A percentile compares a stretch with the other conserved stretches of the same genome.
phyloP scores from a whole-genome alignment of 371 early-diverging fungal species.

The Phascolomyces articulosus region DNA sequence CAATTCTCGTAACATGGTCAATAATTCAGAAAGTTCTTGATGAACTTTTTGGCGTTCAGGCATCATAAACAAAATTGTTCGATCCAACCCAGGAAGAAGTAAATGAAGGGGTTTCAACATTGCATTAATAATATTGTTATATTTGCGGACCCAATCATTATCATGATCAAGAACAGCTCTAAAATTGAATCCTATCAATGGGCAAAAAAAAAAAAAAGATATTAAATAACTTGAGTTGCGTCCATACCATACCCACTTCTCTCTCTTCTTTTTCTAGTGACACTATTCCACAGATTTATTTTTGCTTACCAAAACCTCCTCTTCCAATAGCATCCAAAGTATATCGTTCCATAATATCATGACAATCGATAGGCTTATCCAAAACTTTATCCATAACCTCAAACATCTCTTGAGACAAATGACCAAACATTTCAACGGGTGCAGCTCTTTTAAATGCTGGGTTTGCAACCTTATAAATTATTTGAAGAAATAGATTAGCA shows the following conservation, averaged over 20 bases:
- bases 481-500: neutral
- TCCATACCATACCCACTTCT: too few species aligned
- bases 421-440: conserved; percentile 35
- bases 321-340: conserved; percentile 42
- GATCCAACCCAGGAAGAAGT: conserved; percentile 26
- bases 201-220: too few species aligned
- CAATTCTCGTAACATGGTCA: conserved; percentile 36
- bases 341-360: conserved; percentile 22
- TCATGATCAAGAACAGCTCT: conserved; percentile 12
- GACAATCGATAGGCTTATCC: conserved; percentile 14
- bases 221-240: too few species aligned
- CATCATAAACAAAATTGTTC: conserved; percentile 16
- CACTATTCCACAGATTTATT: too few species aligned
- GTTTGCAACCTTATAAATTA: conserved; percentile 24
- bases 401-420: conserved; percentile 22
- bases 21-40: conserved; percentile 31
- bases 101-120: conserved; percentile 19
- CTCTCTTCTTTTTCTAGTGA: too few species aligned
- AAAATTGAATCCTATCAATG: conserved; percentile 28
- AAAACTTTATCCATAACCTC: conserved; percentile 13
- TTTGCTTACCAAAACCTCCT: conserved; percentile 32
- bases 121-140: conserved; percentile 21
- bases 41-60: conserved; percentile 35
- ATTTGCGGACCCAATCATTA: conserved; percentile 11
- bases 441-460: conserved; percentile 45